Base-by-base conservation (phyloP, 31 red algal species). In the Endocladia muricata region DNA sequence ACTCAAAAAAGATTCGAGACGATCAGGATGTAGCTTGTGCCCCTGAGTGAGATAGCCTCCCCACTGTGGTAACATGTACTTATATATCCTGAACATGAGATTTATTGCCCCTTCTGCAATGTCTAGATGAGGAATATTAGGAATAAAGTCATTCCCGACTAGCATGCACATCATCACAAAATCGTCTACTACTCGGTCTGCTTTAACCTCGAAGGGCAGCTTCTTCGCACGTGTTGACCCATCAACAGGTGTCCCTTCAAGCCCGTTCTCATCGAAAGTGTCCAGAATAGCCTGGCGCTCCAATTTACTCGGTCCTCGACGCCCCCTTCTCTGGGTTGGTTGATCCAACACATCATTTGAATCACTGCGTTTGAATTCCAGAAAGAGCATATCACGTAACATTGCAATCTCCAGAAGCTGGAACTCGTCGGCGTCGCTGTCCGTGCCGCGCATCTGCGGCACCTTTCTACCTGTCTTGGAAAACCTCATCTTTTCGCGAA, bases 111-210 rank as follows among this genome's bases (percentile, higher is more conserved):
- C 94, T n/a, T 93, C 91, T 4, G 80, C 86, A 86, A 97, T 97
- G 61, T 97, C 94, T 44, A 97, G 81, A 70, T 97, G 89, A 37
- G 94, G 90, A 37, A 97, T 38, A 55, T 97, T 80, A 2, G 94
- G 94, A 78, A 97, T 67, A 67, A 97, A 97, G 36, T 97, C 94
- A 63, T 97, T 97, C 9, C 94, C 94, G 26, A 97, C 94, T 25
- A 97, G 79, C 76, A 97, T 92, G 55, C 94, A 90, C 94, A 97
- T 97, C 36, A 97, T 93, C 42, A 97, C 84, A 86, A 97, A 97
- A 72, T 97, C 94, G 63, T 97, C 94, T 30, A 97, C 94, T 11
- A 97, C 69, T 49, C 94, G 85, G 35, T 74, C 70, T 52, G 80
- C 58, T 21, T 90, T 23, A 39, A 79, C 66, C 30, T 76, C 51